These are phyloP conservation scores for Lentinula aciculospora DNA, from an alignment of 768 basidiomycete species.

Conservation along the genomic window DNA sequence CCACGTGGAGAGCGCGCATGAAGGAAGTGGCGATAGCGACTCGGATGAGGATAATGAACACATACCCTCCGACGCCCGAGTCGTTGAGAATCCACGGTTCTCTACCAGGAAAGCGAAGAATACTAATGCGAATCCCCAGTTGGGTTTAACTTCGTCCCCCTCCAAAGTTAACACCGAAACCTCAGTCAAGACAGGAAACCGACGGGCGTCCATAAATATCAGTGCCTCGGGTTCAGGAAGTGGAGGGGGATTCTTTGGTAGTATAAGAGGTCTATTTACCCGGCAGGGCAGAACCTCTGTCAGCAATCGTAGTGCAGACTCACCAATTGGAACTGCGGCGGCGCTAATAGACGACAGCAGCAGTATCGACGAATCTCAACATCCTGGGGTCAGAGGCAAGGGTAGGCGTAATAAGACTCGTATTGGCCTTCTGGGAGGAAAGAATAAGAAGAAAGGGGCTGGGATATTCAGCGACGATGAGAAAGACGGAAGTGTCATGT, in stretches of 20 bases:
- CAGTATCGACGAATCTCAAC: slow-evolving; percentile 16
- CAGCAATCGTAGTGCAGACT: background rate
- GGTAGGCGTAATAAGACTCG: slow-evolving; percentile 8
- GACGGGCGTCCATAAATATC: background rate
- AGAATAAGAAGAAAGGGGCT: slow-evolving; percentile 15
- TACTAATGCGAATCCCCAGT: background rate
- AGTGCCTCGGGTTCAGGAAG: background rate
- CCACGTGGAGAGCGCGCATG: background rate
- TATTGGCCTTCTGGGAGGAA: background rate
- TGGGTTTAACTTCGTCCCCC: background rate
- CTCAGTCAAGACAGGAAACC: background rate
- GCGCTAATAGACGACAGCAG: slow-evolving; percentile 16
- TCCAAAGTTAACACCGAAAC: background rate
- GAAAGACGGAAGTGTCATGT: slow-evolving; percentile 5
- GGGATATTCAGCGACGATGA: slow-evolving; percentile 8
- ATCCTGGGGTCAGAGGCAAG: slow-evolving; percentile 5
- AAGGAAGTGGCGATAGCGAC: slow-evolving; percentile 30
- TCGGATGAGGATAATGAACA: slow-evolving; percentile 20
- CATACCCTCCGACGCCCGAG: slow-evolving; percentile 16
- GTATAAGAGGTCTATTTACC: slow-evolving; percentile 4
- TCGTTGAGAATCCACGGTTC: slow-evolving; percentile 57
- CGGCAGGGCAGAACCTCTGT: background rate
- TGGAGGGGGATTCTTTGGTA: slow-evolving; percentile 9
- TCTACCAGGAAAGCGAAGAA: slow-evolving; percentile 11
- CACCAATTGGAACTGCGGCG: background rate